Conservation (phyloP, 2,329 filamentous ascomycete genomes). For the Colletotrichum sp. region DNA sequence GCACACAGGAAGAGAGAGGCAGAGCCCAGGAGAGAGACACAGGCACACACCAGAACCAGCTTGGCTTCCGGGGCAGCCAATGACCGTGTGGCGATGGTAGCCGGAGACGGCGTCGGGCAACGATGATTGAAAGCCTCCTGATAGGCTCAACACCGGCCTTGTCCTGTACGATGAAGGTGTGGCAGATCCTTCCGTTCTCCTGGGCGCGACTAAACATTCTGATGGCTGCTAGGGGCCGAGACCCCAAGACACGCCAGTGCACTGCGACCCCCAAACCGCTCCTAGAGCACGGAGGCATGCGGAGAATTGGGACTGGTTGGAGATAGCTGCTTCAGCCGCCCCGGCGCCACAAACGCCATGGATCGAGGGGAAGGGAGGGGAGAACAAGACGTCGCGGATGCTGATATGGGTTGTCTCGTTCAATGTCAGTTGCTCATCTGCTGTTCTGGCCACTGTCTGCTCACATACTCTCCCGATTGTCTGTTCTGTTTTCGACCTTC, state of each 20-base stretch:
- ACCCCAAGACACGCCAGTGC: constrained; percentile 8
- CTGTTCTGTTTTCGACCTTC: background rate
- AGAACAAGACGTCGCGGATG: background rate
- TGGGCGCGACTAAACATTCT: background rate
- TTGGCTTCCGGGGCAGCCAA: background rate
- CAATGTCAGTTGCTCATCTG: background rate
- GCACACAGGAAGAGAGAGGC: background rate
- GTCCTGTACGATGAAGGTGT: background rate
- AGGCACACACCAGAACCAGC: background rate
- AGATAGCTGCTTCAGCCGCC: constrained; percentile 17
- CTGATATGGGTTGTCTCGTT: background rate
- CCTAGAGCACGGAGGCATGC: background rate
- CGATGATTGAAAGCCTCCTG: background rate
- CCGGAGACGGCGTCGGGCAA: background rate
- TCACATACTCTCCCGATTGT: background rate
- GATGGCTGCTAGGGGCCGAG: constrained; percentile 6
- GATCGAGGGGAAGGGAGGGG: background rate
- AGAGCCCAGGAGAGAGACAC: background rate
- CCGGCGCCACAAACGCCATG: constrained; percentile 4
- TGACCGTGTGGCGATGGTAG: background rate
- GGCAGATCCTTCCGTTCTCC: constrained; percentile 9
- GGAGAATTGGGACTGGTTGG: constrained; percentile 12
- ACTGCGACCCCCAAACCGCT: constrained; percentile 1
- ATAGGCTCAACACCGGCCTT: constrained; percentile 13
- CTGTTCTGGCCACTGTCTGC: background rate